Base-by-base conservation (phyloP, 306 rosid genomes). In the Phaseolus lunatus region DNA sequence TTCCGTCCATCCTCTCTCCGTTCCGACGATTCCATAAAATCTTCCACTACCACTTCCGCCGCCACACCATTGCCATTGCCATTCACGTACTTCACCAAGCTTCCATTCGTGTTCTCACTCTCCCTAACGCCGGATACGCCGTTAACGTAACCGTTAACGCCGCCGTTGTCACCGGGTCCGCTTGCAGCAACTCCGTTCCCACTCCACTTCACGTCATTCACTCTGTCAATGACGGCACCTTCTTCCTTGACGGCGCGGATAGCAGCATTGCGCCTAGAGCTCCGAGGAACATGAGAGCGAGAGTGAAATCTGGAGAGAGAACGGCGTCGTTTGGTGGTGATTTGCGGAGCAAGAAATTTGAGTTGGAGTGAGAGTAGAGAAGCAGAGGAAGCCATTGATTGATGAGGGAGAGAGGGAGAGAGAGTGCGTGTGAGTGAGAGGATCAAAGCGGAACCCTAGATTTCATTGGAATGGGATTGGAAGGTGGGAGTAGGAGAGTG, bases 1-100 rank as follows among this genome's bases (percentile, higher is more conserved):
- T 87, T 86, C 91, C 99, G 89, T 37, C 91, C 97, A 72, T 86
- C 91, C 88, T 95, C 97, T 72, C 45, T 83, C 70, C 48, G 41
- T 73, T 80, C 81, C 65, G 80, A 67, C 27, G 73, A 87, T 67
- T 65, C 78, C 13, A 45, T 78, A 48, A 5, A 37, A 49, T 85
- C 90, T 14, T 73, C 89, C 73, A 62, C 84, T 73, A 68, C 80
- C 73, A 68, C 82, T 33, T 57, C 75, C 39, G 80, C 79, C 68
- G 90, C 88, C 12, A 50, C 91, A 22, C 69, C 69, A 18, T 35
- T 35, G 19, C 92, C 96, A 75, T 92, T 89, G 18, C 90, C 96
- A 37, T 87, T 90, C 19, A 81, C 87, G 73, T 88, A 92, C 88
- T 91, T 86, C 82, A 80, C 82, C 67, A 92, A 77, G 70, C 89